phyloP scores from a whole-genome alignment of 2,329 filamentous ascomycete genomes.

The Sarocladiaceae sp. region DNA sequence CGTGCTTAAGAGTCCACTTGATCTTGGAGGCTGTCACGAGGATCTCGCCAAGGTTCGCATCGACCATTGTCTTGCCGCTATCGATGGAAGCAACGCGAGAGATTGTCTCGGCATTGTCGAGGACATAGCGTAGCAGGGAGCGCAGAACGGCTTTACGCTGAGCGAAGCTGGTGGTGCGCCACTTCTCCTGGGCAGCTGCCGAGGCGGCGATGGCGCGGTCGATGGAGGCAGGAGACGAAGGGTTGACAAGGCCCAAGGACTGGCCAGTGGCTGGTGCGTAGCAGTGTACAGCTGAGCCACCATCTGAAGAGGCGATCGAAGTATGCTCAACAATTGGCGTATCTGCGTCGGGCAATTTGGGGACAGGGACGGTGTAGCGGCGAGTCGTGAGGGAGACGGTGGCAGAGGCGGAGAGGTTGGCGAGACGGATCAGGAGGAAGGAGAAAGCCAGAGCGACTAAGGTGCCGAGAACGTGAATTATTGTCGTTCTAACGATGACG shows the following conservation, averaged over 20 bases:
- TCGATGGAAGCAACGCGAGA: slow-evolving; percentile 82
- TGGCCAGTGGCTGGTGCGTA: slow-evolving; percentile 87
- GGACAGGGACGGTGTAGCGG: slow-evolving; percentile 54
- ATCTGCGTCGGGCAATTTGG: slow-evolving; percentile 51
- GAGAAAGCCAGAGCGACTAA: slow-evolving; percentile 24
- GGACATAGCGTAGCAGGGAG: slow-evolving; percentile 72
- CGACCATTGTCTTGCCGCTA: slow-evolving; percentile 92
- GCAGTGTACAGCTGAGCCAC: slow-evolving; percentile 67
- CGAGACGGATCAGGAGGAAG: slow-evolving; percentile 22
- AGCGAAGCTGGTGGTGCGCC: slow-evolving; percentile 71
- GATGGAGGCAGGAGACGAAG: slow-evolving; percentile 69
- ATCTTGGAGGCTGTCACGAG: slow-evolving; percentile 91
- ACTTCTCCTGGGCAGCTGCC: slow-evolving; percentile 65
- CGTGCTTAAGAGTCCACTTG: slow-evolving; percentile 87
- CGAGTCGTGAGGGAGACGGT: slow-evolving; percentile 30
- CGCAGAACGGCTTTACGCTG: slow-evolving; percentile 74
- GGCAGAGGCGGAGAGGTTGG: slow-evolving; percentile 15
- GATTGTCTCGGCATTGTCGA: slow-evolving; percentile 85
- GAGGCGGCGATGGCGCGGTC: slow-evolving; percentile 73
- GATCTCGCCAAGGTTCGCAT: slow-evolving; percentile 90
- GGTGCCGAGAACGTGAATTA: slow-evolving; percentile 23
- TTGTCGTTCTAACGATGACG: slow-evolving; percentile 16
- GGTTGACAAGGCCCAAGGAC: slow-evolving; percentile 71
- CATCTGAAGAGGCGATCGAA: slow-evolving; percentile 56
- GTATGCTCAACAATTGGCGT: slow-evolving; percentile 51